Conservation (phyloP, 495 filamentous ascomycete genomes). For the Neurospora sp. region DNA sequence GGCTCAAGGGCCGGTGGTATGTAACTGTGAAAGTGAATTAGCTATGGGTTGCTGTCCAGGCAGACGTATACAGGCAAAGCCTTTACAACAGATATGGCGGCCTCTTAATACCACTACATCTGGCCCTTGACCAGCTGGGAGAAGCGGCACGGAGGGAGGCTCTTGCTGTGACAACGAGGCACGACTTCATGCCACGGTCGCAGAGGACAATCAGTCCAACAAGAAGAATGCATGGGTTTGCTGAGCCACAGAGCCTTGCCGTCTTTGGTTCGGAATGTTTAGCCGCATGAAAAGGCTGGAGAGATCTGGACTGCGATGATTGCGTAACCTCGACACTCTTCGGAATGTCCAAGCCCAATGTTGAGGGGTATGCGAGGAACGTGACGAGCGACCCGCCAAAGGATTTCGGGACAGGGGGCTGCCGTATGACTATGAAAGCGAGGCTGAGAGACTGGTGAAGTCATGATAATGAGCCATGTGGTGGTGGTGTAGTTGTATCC, state of each 20-base stretch:
- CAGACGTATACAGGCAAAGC: not conserved
- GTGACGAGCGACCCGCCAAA: not conserved
- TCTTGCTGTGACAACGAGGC: not conserved
- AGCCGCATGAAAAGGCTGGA: not conserved
- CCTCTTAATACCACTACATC: not conserved
- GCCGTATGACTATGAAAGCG: not conserved
- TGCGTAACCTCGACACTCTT: not conserved
- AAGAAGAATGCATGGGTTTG: not conserved
- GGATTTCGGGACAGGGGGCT: not conserved
- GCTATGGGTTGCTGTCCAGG: not conserved
- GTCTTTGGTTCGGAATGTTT: not conserved
- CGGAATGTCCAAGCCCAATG: not conserved
- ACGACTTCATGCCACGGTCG: not conserved
- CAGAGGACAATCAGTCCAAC: not conserved
- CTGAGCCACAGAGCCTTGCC: not conserved
- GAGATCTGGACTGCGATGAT: not conserved
- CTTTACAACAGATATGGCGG: not conserved
- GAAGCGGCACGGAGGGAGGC: not conserved
- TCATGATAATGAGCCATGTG: not conserved
- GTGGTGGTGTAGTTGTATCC: not conserved
- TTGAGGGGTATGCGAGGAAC: not conserved
- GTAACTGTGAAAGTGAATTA: not conserved
- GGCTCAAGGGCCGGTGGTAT: not conserved
- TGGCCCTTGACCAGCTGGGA: not conserved
- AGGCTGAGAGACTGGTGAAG: not conserved